Percentiles rank a stretch among this genome's conserved stretches.
phyloP scores from a whole-genome alignment of 352 stramenopile genomes.

The Thraustochytrium striatum region DNA sequence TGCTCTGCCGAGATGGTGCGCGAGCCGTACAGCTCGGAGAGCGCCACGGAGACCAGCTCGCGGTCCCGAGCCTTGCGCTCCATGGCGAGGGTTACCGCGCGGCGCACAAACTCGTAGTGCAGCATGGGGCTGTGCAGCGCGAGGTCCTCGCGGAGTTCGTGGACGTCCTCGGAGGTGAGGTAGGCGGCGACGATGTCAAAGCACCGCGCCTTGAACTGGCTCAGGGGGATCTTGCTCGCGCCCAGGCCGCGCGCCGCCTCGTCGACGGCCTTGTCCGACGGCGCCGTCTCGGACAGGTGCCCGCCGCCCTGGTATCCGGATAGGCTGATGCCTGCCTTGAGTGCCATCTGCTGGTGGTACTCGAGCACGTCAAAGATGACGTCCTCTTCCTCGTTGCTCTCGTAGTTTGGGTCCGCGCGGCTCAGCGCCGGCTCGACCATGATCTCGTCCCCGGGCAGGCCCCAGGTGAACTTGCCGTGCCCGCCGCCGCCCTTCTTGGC shows the following conservation, averaged over 20 bases:
- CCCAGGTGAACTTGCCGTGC: conserved; percentile 55
- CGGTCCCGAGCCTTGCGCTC: conserved; percentile 85
- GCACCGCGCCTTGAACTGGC: conserved; percentile 83
- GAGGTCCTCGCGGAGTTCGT: conserved; percentile 44
- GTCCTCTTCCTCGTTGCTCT: conserved; percentile 48
- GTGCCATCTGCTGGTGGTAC: conserved; percentile 11
- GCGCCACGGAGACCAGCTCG: conserved; percentile 81
- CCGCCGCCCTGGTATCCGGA: conserved; percentile 7
- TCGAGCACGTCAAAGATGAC: conserved; percentile 24
- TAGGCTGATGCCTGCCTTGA: conserved; percentile 28
- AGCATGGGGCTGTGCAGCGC: conserved; percentile 30
- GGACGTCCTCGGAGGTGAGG: conserved; percentile 64
- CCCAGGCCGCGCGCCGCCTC: not conserved
- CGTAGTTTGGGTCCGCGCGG: conserved; percentile 54
- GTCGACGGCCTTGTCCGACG: not conserved
- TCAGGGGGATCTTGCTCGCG: conserved; percentile 56
- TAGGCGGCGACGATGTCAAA: conserved; percentile 80
- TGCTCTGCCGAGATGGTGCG: conserved; percentile 50
- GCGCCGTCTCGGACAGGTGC: not conserved
- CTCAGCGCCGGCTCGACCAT: conserved; percentile 47
- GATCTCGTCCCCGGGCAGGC: conserved; percentile 53
- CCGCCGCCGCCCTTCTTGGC: conserved; percentile 52
- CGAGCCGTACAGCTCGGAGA: conserved; percentile 83
- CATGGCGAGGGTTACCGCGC: conserved; percentile 87
- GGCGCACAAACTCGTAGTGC: conserved; percentile 71